These are phyloP conservation scores for Psilocybe subaeruginosa DNA, from an alignment of 768 basidiomycete genomes.

Conservation along the genomic window DNA sequence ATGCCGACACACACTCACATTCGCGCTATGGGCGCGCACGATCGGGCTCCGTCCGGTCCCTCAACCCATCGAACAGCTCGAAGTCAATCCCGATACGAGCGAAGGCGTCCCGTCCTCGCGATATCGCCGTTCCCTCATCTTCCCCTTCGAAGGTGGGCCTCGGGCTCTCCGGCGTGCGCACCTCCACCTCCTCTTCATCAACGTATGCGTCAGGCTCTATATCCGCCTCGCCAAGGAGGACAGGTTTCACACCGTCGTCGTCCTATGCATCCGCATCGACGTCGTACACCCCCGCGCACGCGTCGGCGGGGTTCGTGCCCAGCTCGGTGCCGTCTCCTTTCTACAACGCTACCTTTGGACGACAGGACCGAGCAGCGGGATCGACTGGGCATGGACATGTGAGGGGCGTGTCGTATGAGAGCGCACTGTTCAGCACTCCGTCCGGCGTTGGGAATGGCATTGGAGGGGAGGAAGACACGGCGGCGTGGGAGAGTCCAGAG, in stretches of 20 bases:
- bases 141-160: slow-evolving; percentile 31
- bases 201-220: slow-evolving; percentile 6
- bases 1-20: background rate
- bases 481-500: slow-evolving; percentile 64
- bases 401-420: slow-evolving; percentile 25
- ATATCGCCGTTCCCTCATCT: slow-evolving; percentile 27
- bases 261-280: slow-evolving; percentile 14
- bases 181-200: background rate
- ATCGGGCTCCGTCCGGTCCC: slow-evolving; percentile 24
- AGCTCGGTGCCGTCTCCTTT: slow-evolving; percentile 11
- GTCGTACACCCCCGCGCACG: slow-evolving; percentile 11
- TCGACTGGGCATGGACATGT: slow-evolving; percentile 15
- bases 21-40: slow-evolving; percentile 25
- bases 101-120: slow-evolving; percentile 22
- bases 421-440: slow-evolving; percentile 9
- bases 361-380: background rate
- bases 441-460: slow-evolving; percentile 3
- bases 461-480: slow-evolving; percentile 45
- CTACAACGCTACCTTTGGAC: background rate
- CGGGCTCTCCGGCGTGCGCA: slow-evolving; percentile 9
- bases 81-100: background rate
- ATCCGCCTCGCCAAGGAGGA: slow-evolving; percentile 23
- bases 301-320: slow-evolving; percentile 17
- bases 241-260: slow-evolving; percentile 15
- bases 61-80: background rate